phyloP scores from a whole-genome alignment of 306 rosid genomes.

The Corylus heterophylla region DNA sequence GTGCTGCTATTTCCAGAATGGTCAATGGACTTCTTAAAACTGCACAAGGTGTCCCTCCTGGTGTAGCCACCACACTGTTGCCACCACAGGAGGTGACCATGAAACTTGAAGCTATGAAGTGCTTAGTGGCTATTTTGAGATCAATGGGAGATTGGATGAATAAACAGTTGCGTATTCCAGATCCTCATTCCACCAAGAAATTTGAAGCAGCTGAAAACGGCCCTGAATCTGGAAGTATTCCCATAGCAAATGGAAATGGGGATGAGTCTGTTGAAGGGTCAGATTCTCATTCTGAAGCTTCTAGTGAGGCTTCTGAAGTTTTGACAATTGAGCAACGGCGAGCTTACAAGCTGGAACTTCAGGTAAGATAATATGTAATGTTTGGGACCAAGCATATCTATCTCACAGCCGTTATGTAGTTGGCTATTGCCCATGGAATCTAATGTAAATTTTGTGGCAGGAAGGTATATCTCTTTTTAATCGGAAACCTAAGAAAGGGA shows the following conservation, averaged over 20 bases:
- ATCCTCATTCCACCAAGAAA: conserved; percentile 68
- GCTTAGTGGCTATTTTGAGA: conserved; percentile 76
- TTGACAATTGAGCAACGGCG: conserved; percentile 89
- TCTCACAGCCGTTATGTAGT: conserved; percentile 17
- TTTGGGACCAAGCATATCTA: conserved; percentile 27
- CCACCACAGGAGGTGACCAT: conserved; percentile 92
- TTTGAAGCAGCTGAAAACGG: conserved; percentile 51
- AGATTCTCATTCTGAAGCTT: conserved; percentile 76
- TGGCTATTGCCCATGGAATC: conserved; percentile 32
- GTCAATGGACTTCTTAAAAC: conserved; percentile 99
- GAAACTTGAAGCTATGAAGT: conserved; percentile 93
- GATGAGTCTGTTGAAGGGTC: conserved; percentile 82
- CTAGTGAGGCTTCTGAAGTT: conserved; percentile 81
- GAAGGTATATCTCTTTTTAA: conserved; percentile 99
- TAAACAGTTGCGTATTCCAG: conserved; percentile 90
- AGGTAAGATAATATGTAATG: conserved; percentile 49
- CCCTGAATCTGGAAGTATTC: conserved; percentile 52
- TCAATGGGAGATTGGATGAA: conserved; percentile 98
- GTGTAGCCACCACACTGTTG: conserved; percentile 78
- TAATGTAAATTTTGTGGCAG: conserved; percentile 78
- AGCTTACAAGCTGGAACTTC: conserved; percentile 98
- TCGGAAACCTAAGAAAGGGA: conserved; percentile 95
- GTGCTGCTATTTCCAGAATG: conserved; percentile 62
- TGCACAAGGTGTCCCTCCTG: conserved; percentile 99
- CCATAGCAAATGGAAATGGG: conserved; percentile 67